These are phyloP conservation scores for Skeletonema grethae DNA, from an alignment of 108 stramenopile species.

Conservation along the genomic window DNA sequence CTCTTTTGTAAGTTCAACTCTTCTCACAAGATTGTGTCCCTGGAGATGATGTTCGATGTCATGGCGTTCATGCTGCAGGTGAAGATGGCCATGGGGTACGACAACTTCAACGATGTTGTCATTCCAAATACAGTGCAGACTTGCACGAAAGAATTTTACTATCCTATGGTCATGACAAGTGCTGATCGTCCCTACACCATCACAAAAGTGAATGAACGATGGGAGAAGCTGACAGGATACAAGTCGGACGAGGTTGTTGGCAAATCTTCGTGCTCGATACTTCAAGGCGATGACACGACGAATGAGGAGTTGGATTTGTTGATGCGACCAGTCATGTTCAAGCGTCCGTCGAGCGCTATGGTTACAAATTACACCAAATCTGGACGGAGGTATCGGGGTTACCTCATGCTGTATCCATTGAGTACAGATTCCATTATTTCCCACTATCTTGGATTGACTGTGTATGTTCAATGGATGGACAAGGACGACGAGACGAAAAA, in stretches of 20 bases:
- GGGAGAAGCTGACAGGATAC: conserved; percentile 90
- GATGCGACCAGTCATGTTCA: conserved; percentile 78
- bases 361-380: conserved; percentile 73
- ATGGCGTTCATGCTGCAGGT: conserved; percentile 98
- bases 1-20: conserved; percentile 91
- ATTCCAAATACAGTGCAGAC: conserved; percentile 90
- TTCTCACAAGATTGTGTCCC: conserved; percentile 82
- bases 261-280: conserved; percentile 65
- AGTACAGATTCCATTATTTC: conserved; percentile 85
- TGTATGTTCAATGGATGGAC: conserved; percentile 57
- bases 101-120: conserved; percentile 75
- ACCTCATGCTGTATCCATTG: conserved; percentile 73
- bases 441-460: conserved; percentile 75
- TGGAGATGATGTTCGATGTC: conserved; percentile 96
- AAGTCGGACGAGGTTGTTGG: conserved; percentile 85
- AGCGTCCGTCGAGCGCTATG: conserved; percentile 75
- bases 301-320: conserved; percentile 51
- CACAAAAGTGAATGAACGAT: conserved; percentile 85
- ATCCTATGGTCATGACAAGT: conserved; percentile 86
- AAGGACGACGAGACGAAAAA: conserved; percentile 5
- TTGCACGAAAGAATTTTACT: conserved; percentile 73
- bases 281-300: conserved; percentile 70
- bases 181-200: conserved; percentile 88
- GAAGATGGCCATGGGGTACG: conserved; percentile 88
- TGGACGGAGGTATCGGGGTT: conserved; percentile 64